Conservation (phyloP, 2,329 filamentous ascomycete species). For the Pezicula carpinea region DNA sequence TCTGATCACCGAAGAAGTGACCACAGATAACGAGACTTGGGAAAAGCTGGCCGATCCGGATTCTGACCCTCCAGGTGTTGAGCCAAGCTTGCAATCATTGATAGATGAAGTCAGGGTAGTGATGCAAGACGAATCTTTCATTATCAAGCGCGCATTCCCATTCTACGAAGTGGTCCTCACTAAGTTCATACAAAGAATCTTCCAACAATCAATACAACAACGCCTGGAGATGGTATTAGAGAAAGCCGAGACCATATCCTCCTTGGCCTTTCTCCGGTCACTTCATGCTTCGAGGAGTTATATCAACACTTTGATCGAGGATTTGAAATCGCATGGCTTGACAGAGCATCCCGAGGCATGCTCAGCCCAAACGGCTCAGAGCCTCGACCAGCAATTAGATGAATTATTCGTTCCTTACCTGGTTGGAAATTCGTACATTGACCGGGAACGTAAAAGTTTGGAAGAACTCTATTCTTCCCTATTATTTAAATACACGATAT, state of each 20-base stretch:
- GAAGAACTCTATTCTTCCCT: constrained; percentile 86
- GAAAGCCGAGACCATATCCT: constrained; percentile 88
- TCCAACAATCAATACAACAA: constrained; percentile 97
- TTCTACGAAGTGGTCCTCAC: constrained; percentile 91
- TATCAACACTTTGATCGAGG: constrained; percentile 82
- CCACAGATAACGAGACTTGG: constrained; percentile 61
- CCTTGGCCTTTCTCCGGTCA: constrained; percentile 84
- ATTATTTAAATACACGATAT: constrained; percentile 95
- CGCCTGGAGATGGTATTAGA: constrained; percentile 92
- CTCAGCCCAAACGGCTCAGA: constrained; percentile 78
- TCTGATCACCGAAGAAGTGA: constrained; percentile 69
- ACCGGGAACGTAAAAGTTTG: constrained; percentile 62
- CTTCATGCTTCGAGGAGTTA: constrained; percentile 88
- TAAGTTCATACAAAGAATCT: constrained; percentile 91
- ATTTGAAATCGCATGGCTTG: constrained; percentile 87
- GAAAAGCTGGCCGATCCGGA: constrained; percentile 93
- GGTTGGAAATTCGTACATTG: constrained; percentile 65
- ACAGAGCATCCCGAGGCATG: constrained; percentile 93
- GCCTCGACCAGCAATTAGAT: constrained; percentile 67
- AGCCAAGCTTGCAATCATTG: constrained; percentile 85
- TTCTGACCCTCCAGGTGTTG: constrained; percentile 83
- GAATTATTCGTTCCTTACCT: constrained; percentile 72
- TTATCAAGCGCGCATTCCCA: constrained; percentile 94
- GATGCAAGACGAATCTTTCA: constrained; percentile 93
- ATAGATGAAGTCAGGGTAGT: constrained; percentile 93